Percentiles rank a stretch among this genome's conserved stretches.
Evolutionary conservation across 2,329 filamentous ascomycete genomes (phyloP).

Genomic region (Myriosclerotinia duriaeana): DNA sequence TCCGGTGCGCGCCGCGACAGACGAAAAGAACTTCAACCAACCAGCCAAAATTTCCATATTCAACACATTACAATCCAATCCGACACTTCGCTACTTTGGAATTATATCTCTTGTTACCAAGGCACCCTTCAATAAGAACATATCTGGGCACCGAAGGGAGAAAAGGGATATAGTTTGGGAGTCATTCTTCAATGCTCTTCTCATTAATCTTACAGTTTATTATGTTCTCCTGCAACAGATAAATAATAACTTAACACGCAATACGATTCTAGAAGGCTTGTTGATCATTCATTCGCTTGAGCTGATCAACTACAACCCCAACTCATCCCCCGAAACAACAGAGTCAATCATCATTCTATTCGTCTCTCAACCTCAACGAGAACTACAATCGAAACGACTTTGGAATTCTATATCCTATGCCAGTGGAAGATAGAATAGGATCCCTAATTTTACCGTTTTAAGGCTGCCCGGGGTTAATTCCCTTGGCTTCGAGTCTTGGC

Average conservation of each 20-base stretch:
- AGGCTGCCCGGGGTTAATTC: conserved; percentile 33
- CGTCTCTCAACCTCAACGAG: conserved; percentile 15
- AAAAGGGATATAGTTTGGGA: not conserved
- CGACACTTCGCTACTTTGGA: not conserved
- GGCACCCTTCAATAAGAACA: not conserved
- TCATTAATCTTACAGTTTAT: conserved; percentile 2
- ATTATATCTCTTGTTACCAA: not conserved
- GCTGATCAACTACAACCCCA: conserved; percentile 23
- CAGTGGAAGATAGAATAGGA: not conserved
- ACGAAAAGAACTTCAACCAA: conserved; percentile 14
- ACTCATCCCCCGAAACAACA: conserved; percentile 23
- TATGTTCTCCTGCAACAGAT: conserved; percentile 17
- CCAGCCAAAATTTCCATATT: not conserved
- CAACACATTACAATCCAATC: conserved; percentile 7
- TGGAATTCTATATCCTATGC: not conserved
- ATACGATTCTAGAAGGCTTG: conserved; percentile 22
- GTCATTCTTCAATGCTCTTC: not conserved
- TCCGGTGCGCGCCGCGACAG: conserved; percentile 13
- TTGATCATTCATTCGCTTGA: conserved; percentile 25
- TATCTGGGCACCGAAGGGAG: not conserved
- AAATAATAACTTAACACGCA: conserved; percentile 21
- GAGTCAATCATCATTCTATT: conserved; percentile 22
- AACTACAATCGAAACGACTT: conserved; percentile 14
- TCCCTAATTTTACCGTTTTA: conserved; percentile 15
- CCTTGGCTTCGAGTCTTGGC: conserved; percentile 34